These are phyloP conservation scores for Fraxinus sp. DNA, from an alignment of 305 asterid genomes.

Conservation along the genomic window DNA sequence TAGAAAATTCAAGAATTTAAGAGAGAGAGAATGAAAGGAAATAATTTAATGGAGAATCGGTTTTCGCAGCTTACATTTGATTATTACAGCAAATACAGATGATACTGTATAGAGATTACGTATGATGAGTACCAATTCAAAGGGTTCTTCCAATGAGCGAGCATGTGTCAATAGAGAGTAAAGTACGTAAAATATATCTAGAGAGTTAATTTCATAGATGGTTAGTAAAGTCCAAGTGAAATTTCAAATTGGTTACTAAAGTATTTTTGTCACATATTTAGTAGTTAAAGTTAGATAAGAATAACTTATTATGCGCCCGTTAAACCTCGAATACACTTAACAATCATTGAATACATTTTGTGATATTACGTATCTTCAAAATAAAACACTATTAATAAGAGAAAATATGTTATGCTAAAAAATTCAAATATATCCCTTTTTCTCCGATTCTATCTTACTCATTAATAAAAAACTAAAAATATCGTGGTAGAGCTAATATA, in stretches of 20 bases:
- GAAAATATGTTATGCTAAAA: neutral
- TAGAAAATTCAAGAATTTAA: neutral
- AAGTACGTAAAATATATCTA: neutral
- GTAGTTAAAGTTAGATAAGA: neutral
- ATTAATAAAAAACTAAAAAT: neutral
- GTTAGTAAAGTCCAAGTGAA: neutral
- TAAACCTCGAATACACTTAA: neutral
- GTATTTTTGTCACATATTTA: neutral
- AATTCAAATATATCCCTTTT: neutral
- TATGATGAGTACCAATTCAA: conserved; percentile 23
- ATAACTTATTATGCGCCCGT: neutral
- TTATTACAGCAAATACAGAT: conserved; percentile 25
- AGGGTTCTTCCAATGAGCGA: neutral
- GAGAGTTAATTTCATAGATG: neutral
- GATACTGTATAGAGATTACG: neutral
- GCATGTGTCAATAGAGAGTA: neutral
- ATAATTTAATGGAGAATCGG: conserved; percentile 30
- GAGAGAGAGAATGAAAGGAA: conserved; percentile 36
- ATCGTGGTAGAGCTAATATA: neutral
- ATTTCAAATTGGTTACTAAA: neutral
- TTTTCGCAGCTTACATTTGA: conserved; percentile 42
- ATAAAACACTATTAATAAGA: neutral
- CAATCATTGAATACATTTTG: neutral
- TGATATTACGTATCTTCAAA: neutral
- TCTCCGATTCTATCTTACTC: neutral